These are phyloP conservation scores for Cercospora zeina DNA, from an alignment of 2,329 filamentous ascomycete genomes.

Conservation along the genomic window DNA sequence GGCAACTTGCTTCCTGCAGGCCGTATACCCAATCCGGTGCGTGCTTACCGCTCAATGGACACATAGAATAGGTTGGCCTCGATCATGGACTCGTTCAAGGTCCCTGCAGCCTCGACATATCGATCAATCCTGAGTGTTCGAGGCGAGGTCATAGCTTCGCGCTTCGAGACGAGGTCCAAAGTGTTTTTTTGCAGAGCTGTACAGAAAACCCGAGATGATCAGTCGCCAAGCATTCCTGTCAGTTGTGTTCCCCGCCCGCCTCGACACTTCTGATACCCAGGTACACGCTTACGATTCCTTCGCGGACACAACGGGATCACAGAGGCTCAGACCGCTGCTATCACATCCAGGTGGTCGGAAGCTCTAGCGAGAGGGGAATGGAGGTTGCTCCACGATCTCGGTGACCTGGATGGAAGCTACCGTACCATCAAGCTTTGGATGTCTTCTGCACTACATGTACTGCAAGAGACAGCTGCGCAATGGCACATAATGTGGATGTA, in stretches of 20 bases:
- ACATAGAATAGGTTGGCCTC: neutral
- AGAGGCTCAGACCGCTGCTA: neutral
- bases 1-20: neutral
- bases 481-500: neutral
- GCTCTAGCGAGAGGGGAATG: neutral
- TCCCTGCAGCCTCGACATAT: neutral
- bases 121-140: neutral
- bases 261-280: neutral
- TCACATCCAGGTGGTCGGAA: neutral
- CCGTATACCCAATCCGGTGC: neutral
- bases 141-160: neutral
- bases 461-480: constrained; percentile 1
- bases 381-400: neutral
- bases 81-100: neutral
- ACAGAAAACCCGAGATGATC: neutral
- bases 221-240: neutral
- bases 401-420: constrained; percentile 6
- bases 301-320: neutral
- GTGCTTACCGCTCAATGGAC: neutral
- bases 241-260: neutral
- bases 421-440: neutral
- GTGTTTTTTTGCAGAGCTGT: neutral
- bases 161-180: neutral
- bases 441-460: neutral
- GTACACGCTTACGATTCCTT: neutral